These are phyloP conservation scores for Candida xiaguanensis DNA, from an alignment of 805 yeast species.

Conservation along the genomic window DNA sequence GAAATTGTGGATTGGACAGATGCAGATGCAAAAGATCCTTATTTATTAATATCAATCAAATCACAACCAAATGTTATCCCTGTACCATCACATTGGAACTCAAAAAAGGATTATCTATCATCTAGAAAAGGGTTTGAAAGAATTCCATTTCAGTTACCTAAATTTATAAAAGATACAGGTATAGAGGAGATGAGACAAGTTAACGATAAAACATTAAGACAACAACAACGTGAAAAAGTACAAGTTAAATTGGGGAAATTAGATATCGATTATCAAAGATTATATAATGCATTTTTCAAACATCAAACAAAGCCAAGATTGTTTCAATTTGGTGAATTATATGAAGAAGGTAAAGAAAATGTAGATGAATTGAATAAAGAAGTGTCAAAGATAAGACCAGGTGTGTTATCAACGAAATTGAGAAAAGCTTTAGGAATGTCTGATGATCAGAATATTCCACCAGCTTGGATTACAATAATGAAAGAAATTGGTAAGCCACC, in stretches of 20 bases:
- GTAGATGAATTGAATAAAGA: constrained; percentile 35
- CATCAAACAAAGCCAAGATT: constrained; percentile 71
- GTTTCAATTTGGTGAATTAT: constrained; percentile 69
- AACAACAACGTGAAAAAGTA: constrained; percentile 73
- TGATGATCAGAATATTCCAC: constrained; percentile 42
- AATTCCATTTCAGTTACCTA: constrained; percentile 73
- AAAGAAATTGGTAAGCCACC: constrained; percentile 78
- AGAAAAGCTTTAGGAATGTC: constrained; percentile 66
- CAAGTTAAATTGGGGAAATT: constrained; percentile 85
- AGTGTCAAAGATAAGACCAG: constrained; percentile 54
- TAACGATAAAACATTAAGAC: constrained; percentile 60
- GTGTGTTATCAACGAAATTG: constrained; percentile 59
- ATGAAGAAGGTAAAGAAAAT: constrained; percentile 70
- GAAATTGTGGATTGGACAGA: constrained; percentile 85
- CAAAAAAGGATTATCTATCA: constrained; percentile 69
- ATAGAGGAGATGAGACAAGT: constrained; percentile 78
- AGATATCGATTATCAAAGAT: constrained; percentile 79
- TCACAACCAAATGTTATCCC: constrained; percentile 61
- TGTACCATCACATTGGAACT: constrained; percentile 84
- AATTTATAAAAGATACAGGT: constrained; percentile 76
- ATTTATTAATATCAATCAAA: constrained; percentile 60
- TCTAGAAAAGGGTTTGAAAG: constrained; percentile 63
- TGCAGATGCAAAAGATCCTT: constrained; percentile 79
- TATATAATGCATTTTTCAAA: constrained; percentile 85
- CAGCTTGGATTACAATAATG: constrained; percentile 82